Base-by-base conservation (phyloP, 2,329 filamentous ascomycete genomes). In the Alternaria novae-zelandiae region DNA sequence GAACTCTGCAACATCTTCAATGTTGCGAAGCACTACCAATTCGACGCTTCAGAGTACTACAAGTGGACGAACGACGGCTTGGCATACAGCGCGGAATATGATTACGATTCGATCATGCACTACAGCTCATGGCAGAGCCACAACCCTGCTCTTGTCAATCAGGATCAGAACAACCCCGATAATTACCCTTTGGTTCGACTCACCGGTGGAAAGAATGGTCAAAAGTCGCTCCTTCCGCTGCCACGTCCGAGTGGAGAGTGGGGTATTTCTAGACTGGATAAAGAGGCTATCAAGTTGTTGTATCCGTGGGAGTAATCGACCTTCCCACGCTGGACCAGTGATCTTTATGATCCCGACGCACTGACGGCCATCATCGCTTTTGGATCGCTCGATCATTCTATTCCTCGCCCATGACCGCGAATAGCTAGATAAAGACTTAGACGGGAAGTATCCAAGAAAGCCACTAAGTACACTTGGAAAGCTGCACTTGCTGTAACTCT, bases 51-150 rank as follows among this genome's bases (percentile, higher is more conserved):
- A n/a, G 25, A 54, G n/a, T 59, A 30, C n/a, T 45, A 25, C 23
- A 47, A 47, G 45, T 47, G 23, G 45, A 25, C 10, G 12, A 43
- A 58, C 26, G 25, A 49, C 15, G 43, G 43, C n/a, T 23, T 36
- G 15, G 7, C 15, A 21, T 12, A 32, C 13, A 51, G 56, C 46
- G 6, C 13, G 15, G 46, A 58, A 2, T 58, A 50, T 30, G 45
- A 58, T 25, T 26, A 41, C n/a, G 28, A 58, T 36, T 58, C 56
- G 2, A 58, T 58, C 21, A 58, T 58, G 46, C 56, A 50, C 8
- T 58, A 58, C 20, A 56, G 44, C 36, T 56, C 45, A 15, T 47
- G 45, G 45, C 45, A 47, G 45, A 47, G 45, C 45, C 45, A 26
- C 21, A 47, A 47, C 13, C 45, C 23, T n/a, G 45, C 45, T 26